A percentile compares a stretch with the other conserved stretches of the same genome.
Evolutionary conservation across 1,284 basidiomycete genomes (phyloP).

Genomic region (Ganoderma leucocontextum): DNA sequence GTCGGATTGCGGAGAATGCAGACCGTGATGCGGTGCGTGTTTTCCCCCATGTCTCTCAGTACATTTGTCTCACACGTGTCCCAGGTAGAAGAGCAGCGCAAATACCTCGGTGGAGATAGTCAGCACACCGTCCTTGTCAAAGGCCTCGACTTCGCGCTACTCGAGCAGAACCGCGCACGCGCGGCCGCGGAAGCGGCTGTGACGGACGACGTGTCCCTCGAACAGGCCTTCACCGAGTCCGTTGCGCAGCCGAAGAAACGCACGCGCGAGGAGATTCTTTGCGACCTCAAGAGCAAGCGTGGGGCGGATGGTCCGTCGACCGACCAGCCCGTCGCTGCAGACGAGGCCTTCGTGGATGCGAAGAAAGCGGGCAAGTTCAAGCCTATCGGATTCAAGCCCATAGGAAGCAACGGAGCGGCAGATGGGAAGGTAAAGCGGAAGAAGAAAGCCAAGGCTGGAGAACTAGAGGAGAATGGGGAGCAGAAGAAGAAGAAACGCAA

Average conservation of each 20-base stretch:
- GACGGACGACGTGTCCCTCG: conserved; percentile 81
- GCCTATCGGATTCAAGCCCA: conserved; percentile 80
- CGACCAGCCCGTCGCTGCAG: conserved; percentile 26
- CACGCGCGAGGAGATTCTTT: conserved; percentile 76
- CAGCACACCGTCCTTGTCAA: conserved; percentile 89
- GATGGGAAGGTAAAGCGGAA: conserved; percentile 42
- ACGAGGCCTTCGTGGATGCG: conserved; percentile 54
- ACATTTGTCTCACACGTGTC: neutral
- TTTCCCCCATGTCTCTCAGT: neutral
- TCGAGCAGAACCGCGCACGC: conserved; percentile 85
- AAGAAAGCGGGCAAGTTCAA: conserved; percentile 78
- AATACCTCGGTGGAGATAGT: conserved; percentile 89
- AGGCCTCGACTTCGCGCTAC: conserved; percentile 87
- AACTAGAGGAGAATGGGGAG: conserved; percentile 35
- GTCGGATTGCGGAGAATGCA: conserved; percentile 58
- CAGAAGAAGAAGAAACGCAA: conserved; percentile 48
- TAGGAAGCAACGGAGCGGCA: conserved; percentile 43
- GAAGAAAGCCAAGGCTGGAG: conserved; percentile 43
- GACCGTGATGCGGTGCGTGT: conserved; percentile 65
- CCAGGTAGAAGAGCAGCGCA: conserved; percentile 81
- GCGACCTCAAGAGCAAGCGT: conserved; percentile 75
- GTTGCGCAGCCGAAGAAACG: conserved; percentile 60
- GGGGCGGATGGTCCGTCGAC: conserved; percentile 35
- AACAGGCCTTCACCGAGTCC: conserved; percentile 68
- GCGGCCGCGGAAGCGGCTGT: conserved; percentile 57